Base-by-base conservation (phyloP, 73 alveolate species). In the Uronychia binucleata region DNA sequence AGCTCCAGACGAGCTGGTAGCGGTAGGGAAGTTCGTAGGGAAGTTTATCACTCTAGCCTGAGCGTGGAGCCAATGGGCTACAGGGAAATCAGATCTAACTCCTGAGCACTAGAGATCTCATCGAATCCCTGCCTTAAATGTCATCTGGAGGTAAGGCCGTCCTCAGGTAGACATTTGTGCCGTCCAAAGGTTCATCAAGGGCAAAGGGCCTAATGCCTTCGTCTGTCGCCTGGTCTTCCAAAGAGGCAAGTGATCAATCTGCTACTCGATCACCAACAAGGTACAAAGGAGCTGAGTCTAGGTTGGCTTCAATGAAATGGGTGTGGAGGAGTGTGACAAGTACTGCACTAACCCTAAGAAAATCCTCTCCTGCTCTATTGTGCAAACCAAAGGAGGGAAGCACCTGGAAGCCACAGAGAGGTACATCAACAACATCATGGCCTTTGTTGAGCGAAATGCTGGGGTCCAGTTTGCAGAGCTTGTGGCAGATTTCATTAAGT, bases 121-220 rank as follows among this genome's bases (percentile, higher is more conserved):
- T 80, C 28, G 28, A 84, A 28, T 31, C 57, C 30, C 83, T 89
- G 77, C 78, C 94, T 13, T 78, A 80, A 31, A 80, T 85, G 14
- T 60, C 76, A 75, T 32, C 90, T 19, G 92, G 80, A 25, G 88
- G 84, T 46, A 19, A 19, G 5, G 19, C 19, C 67, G 19, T 11
- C 19, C 5, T 46, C 19, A 5, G 19, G 19, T 46, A 46, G 67
- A 46, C 5, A 46, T 46, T 46, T 46, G 67, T 46, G 67, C 67
- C 67, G 67, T 97, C 25, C 96, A 97, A 86, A 93, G 97, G 83
- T 97, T 95, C 85, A 95, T 97, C 13, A 97, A 96, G 87, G 89
- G 98, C 81, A 91, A 97, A 77, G 99, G 99, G 19, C 99, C 99
- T 29, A 93, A 93, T 80, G 98, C 99, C 13, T 97, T 95, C 81